Evolutionary conservation across 176 grass and related monocot species (phyloP), one percentile per base, ranked within the genome.

Genomic region (Dactylis glomerata): DNA sequence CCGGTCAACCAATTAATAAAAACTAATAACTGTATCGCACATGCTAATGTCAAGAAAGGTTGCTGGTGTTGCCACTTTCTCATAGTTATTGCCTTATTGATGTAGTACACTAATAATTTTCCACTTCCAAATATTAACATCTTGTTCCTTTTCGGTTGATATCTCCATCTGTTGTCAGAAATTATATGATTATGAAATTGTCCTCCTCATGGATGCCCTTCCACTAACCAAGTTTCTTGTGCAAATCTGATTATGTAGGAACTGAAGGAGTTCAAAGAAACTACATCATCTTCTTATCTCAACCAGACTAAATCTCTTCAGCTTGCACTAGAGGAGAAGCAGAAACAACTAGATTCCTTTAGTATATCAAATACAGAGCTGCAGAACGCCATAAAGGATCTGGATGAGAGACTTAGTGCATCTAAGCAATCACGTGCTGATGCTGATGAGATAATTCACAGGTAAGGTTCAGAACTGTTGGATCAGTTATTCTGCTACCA

Each of bases 371-470:
- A 86, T 70, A 83, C 79, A 57, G 91, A 87, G 80, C 73, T 99
- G 77, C 93, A 72, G 58, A 89, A 61, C 61, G 92, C 93, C 9
- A 32, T 91, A 44, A 91, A 96, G 87, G 96, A 99, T 86, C 86
- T 99, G 46, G 84, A 92, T 74, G 89, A 96, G 88, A 99, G 93
- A 57, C 88, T 99, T 87, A 76, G 64, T 81, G 86, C 91, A 79
- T 99, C 79, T 40, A 94, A 92, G 84, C 93, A 99, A 91, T 99
- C 93, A 80, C 83, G 91, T 69, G 63, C 83, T 2, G 91, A 96
- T 92, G 87, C 96, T 36, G 91, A 96, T 86, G 93, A 99, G 85
- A 91, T 96, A 87, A 92, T 99, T 92, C 80, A 83, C 49, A 96
- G 90, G 96, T 96, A 91, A 88, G 55, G 1, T 83, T 64, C 71